A percentile compares a stretch with the other conserved stretches of the same genome.
Conservation (phyloP, 2,329 filamentous ascomycete species). For the Microsporum canis region DNA sequence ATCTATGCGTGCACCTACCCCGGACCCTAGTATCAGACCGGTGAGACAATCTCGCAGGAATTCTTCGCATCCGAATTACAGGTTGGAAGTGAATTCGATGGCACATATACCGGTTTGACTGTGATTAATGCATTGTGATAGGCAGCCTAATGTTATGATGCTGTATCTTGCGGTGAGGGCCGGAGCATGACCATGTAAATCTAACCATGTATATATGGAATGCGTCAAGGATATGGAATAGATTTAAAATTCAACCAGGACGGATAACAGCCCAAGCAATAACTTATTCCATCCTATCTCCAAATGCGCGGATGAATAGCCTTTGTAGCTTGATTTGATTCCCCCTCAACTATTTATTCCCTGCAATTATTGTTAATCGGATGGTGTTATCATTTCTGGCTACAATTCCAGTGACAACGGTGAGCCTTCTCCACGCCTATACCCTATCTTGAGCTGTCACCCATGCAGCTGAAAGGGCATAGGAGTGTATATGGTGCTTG, state of each 20-base stretch:
- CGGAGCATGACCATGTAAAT: background rate
- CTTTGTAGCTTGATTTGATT: background rate
- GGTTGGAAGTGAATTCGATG: background rate
- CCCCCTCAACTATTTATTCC: too few species aligned
- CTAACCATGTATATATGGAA: slow-evolving; percentile 1
- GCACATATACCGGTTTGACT: background rate
- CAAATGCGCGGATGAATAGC: background rate
- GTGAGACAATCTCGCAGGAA: slow-evolving; percentile 2
- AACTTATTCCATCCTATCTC: background rate
- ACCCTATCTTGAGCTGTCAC: background rate
- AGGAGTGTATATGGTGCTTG: background rate
- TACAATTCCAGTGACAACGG: too few species aligned
- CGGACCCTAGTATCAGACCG: background rate
- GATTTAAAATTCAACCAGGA: background rate
- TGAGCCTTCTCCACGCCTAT: background rate
- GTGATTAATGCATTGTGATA: background rate
- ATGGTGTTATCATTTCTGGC: too few species aligned
- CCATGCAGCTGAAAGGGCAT: background rate
- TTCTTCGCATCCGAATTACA: background rate
- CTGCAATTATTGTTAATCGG: too few species aligned
- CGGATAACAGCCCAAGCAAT: background rate
- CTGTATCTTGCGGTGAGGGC: background rate
- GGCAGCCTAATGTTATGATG: background rate
- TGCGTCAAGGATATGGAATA: background rate
- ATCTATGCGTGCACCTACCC: background rate